phyloP scores from a whole-genome alignment of 306 rosid species.

The Inga leiocalycina region DNA sequence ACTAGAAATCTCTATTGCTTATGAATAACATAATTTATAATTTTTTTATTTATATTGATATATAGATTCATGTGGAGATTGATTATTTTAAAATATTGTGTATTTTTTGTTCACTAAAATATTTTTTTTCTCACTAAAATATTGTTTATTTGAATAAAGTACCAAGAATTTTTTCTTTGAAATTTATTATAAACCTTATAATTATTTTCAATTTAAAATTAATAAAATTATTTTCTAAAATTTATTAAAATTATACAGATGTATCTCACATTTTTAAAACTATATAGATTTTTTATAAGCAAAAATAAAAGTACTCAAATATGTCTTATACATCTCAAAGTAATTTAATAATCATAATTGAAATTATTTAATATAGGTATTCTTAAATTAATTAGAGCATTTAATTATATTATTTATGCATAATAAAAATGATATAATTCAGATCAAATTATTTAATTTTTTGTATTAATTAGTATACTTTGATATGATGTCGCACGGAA shows the following conservation, averaged over 20 bases:
- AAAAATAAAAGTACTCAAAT: background rate
- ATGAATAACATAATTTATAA: background rate
- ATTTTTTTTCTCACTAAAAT: too few species aligned
- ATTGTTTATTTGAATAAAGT: background rate
- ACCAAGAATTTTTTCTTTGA: too few species aligned
- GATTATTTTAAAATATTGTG: background rate
- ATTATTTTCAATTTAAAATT: background rate
- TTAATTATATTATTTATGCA: background rate
- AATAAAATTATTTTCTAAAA: background rate
- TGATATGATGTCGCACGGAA: constrained; percentile 1
- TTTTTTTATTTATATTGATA: background rate
- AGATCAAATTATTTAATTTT: too few species aligned
- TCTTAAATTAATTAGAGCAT: background rate
- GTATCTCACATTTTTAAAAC: background rate
- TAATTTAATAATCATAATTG: background rate
- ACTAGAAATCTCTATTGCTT: background rate
- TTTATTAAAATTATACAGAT: background rate
- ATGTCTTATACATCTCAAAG: background rate
- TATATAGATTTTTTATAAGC: background rate
- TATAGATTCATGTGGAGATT: too few species aligned
- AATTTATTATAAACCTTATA: too few species aligned
- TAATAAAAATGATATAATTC: too few species aligned
- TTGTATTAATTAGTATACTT: too few species aligned
- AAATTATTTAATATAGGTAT: background rate
- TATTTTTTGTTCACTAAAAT: too few species aligned